phyloP scores from a whole-genome alignment of 129 eudicot species.

The Flaveria robusta region DNA sequence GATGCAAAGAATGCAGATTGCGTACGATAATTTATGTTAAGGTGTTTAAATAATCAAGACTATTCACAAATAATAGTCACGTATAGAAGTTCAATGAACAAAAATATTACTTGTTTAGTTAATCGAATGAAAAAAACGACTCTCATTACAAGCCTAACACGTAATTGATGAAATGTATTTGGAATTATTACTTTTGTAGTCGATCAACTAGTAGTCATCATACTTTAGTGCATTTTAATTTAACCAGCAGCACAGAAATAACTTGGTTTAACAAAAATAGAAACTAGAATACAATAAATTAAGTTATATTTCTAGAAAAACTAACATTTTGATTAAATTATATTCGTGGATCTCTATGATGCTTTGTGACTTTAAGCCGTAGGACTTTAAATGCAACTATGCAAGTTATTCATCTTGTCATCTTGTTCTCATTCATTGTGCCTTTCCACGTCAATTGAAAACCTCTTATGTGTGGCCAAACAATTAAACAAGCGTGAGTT shows the following conservation, averaged over 20 bases:
- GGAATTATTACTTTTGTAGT: too few species aligned
- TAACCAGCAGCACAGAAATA: neutral
- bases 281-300: neutral
- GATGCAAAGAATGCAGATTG: neutral
- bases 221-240: too few species aligned
- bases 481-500: too few species aligned
- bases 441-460: too few species aligned
- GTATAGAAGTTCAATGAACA: too few species aligned
- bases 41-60: neutral
- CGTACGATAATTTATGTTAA: neutral
- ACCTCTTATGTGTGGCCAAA: too few species aligned
- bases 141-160: too few species aligned
- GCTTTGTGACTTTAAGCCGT: slow-evolving; percentile 14
- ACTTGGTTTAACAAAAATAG: neutral
- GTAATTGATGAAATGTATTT: too few species aligned
- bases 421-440: neutral
- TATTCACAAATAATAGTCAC: neutral
- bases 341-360: slow-evolving; percentile 23
- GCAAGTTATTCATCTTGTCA: slow-evolving; percentile 3
- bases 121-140: too few species aligned
- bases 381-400: slow-evolving; percentile 8
- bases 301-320: slow-evolving; percentile 8
- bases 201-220: too few species aligned
- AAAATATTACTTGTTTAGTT: too few species aligned
- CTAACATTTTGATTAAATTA: slow-evolving; percentile 19